phyloP scores from a whole-genome alignment of 306 rosid species.

The barrel medic (Medicago truncatula) region DNA sequence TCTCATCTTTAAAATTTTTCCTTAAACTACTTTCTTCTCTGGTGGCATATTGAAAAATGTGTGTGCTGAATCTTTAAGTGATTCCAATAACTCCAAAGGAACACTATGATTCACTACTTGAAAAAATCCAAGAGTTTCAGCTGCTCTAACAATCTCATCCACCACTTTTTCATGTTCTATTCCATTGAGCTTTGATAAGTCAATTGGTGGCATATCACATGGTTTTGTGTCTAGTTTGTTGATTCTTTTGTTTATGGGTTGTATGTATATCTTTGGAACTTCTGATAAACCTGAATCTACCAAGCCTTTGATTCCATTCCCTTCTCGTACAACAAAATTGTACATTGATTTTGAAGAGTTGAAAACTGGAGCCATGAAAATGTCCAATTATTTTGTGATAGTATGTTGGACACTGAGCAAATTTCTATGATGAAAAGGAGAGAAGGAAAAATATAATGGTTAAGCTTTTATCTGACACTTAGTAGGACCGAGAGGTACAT shows the following conservation, averaged over 20 bases:
- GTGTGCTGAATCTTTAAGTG: slow-evolving; percentile 56
- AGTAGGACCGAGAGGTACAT: too few relatives aligned
- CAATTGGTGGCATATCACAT: slow-evolving; percentile 48
- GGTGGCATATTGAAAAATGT: slow-evolving; percentile 51
- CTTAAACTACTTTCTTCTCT: slow-evolving; percentile 49
- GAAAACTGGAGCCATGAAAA: slow-evolving; percentile 48
- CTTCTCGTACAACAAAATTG: slow-evolving; percentile 60
- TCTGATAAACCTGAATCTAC: slow-evolving; percentile 55
- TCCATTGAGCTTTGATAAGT: slow-evolving; percentile 60
- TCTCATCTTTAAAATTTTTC: slow-evolving; percentile 45
- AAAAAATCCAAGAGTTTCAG: slow-evolving; percentile 67
- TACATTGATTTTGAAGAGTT: slow-evolving; percentile 48
- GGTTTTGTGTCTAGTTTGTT: slow-evolving; percentile 34
- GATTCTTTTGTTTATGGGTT: slow-evolving; percentile 58
- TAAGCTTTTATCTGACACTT: too few relatives aligned
- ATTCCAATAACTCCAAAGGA: slow-evolving; percentile 53
- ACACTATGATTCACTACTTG: slow-evolving; percentile 72
- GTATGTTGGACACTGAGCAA: too few relatives aligned
- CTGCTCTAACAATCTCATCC: slow-evolving; percentile 50
- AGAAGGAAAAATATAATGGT: too few relatives aligned
- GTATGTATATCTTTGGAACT: slow-evolving; percentile 65
- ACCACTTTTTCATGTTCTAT: slow-evolving; percentile 53
- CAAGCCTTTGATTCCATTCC: slow-evolving; percentile 62
- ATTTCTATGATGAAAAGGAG: too few relatives aligned
- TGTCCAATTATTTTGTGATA: too few relatives aligned